Base-by-base conservation (phyloP, 345 rosid genomes). In the Arabidopsis thaliana region DNA sequence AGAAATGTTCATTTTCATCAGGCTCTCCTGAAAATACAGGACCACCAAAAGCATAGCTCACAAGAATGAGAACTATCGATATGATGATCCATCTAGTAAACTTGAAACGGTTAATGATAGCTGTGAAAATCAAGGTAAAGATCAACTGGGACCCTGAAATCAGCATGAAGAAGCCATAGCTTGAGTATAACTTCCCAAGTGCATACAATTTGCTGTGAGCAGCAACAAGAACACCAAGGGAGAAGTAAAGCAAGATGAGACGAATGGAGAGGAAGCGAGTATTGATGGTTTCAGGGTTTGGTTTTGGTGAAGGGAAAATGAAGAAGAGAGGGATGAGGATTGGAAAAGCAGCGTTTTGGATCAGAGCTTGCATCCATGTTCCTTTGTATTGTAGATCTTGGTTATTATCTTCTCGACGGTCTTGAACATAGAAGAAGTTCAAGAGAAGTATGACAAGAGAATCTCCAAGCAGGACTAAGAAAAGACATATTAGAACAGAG, bases 281-380 rank as follows among this genome's bases (percentile, higher is more conserved):
- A 40, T 40, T 60, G 49, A 12, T 60, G 34, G 66, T 23, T 60
- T 60, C 66, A 6, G 12, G 66, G 11, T 60, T 60, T 23, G 0
- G 34, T 60, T 60, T 60, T 40, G 20, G 34, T 60, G 20, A 23
- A 60, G 66, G 34, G 22, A 23, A 60, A 12, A 60, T 24, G 34
- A 40, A 60, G 13, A 40, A 40, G 12, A 60, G 66, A 60, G 66
- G 66, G 6, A 60, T 60, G 1, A 60, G 49, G 0, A 60, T 11
- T 60, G 49, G 66, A 60, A 60, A 60, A 49, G 66, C 49, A 40
- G 66, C 49, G 66, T 60, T 60, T 60, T 60, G 66, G 3, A 60
- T 3, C 6, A 60, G 22, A 40, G 66, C 66, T 60, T 60, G 66
- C 3, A 14, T 5, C 66, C 66, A 60, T 60, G 66, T 12, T 40